Evolutionary conservation across 1,284 basidiomycete species (phyloP), one percentile per base, ranked within the genome.

Genomic region (Macrocystidia cucumis): DNA sequence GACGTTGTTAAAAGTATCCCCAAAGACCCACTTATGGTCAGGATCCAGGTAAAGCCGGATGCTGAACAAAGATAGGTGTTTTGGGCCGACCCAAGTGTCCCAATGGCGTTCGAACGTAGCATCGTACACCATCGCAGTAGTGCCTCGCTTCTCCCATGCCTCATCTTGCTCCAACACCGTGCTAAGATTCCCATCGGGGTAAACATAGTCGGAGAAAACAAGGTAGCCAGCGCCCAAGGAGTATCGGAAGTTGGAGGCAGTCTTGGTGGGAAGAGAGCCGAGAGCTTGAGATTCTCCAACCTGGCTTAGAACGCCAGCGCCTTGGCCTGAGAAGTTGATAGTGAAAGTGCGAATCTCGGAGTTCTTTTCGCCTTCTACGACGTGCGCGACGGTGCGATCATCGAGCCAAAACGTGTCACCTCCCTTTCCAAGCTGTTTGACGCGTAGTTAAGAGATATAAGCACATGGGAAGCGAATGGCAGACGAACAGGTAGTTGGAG

Each of bases 11-110:
- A 78, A 83, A 4, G 71, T 54, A 2, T 58, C 50, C 2, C 65
- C 71, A 23, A 81, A 61, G 9, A 54, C 44, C 72, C 78, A 86
- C 35, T 66, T 67, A 23, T 57, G 62, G 34, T 69, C 66, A 5
- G 59, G 48, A 14, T 63, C 60, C 43, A 68, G 65, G 16, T 49
- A 52, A 9, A 92, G 57, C 32, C 60, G 54, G 29, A 82, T 74
- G 21, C 73, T 72, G 55, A 90, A 89, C 37, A 91, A 59, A 26
- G 78, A 73, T 16, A 73, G 60, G 37, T 69, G 71, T 51, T 89
- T 91, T 6, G 78, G 78, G 2, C 74, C 74, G 25, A 72, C 65
- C 89, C 90, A 95, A 3, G 75, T 80, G 57, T 93, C 91, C 91
- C 91, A 96, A 46, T 95, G 90, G 16, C 91, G 69, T 26, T 55